Conservation (phyloP, 2,329 filamentous ascomycete species). For the Penicillium griseofulvum region DNA sequence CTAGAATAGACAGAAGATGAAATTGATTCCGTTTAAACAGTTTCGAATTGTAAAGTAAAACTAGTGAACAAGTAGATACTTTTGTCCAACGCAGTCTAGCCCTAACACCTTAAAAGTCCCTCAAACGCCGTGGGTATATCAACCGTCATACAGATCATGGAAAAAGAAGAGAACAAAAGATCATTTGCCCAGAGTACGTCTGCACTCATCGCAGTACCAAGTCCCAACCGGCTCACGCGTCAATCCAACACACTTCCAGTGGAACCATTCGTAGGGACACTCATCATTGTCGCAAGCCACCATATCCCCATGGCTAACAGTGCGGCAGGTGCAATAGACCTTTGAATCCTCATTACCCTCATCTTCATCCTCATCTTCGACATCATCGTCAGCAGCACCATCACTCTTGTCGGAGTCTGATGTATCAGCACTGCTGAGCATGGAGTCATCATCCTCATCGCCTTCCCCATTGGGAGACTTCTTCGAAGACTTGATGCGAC, state of each 20-base stretch:
- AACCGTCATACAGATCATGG: constrained; percentile 10
- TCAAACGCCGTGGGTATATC: constrained; percentile 23
- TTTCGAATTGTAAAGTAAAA: background rate
- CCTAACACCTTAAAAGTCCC: background rate
- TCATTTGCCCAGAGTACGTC: constrained; percentile 41
- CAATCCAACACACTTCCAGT: constrained; percentile 63
- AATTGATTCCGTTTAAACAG: constrained; percentile 1
- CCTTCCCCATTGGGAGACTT: constrained; percentile 42
- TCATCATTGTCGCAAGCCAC: constrained; percentile 65
- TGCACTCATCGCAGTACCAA: constrained; percentile 57
- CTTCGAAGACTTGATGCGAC: constrained; percentile 40
- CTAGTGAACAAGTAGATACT: background rate
- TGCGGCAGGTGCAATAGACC: constrained; percentile 65
- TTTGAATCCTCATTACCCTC: constrained; percentile 58
- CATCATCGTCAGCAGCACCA: constrained; percentile 38
- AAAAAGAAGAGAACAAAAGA: constrained; percentile 2
- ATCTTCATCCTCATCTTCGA: constrained; percentile 50
- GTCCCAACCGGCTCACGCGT: constrained; percentile 58
- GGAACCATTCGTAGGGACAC: constrained; percentile 66
- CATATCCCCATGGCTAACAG: constrained; percentile 66
- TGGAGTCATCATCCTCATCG: constrained; percentile 52
- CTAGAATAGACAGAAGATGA: constrained; percentile 3
- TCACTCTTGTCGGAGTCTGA: constrained; percentile 47
- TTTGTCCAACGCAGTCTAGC: background rate
- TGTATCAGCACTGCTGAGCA: constrained; percentile 51